Evolutionary conservation across 2,329 filamentous ascomycete genomes (phyloP), one percentile per base, ranked within the genome.

Genomic region (Colletotrichum simmondsii): DNA sequence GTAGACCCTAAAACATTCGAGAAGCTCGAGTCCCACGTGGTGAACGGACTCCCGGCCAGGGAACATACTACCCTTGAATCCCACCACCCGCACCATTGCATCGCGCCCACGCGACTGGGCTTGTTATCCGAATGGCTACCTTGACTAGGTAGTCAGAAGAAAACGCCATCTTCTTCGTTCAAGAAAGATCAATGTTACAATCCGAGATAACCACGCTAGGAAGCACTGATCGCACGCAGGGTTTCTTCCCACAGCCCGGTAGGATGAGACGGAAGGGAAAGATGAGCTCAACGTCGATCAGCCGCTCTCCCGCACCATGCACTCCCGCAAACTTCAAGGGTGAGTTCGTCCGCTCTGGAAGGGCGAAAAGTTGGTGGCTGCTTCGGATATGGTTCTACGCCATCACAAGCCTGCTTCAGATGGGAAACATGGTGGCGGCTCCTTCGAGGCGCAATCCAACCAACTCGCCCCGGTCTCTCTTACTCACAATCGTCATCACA

Each of bases 21-120:
- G 71, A 73, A 73, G 60, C 66, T 57, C 56, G 19, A 24, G 32
- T 61, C 66, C 62, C 71, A 71, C 71, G 71, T 71, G 67, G 66
- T 42, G 42, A 22, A 26, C 19, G 10, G 42, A 32, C 37, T 22
- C 52, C 30, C 14, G 26, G 32, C 10, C 5, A 35, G 37, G 59
- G 28, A 46, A 46, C 10, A 37, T 19, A 4, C 58, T 59, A 22
- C 32, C 53, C 52, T 63, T 24, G 4, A 66, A 70, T 61, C 30
- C 60, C 37, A 30, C 49, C 37, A 35, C 11, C 6, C 37, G 28
- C 10, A 24, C 53, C 53, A 62, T 26, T 22, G 3, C 53, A 62
- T 16, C 19, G 3, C 42, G 5, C 42, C 59, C 30, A 35, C 54
- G 26, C 42, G 54, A 49, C 12, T 24, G 26, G 26, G 16, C 57